Conservation (phyloP, 352 stramenopile species). For the Lagenidium sp. region DNA sequence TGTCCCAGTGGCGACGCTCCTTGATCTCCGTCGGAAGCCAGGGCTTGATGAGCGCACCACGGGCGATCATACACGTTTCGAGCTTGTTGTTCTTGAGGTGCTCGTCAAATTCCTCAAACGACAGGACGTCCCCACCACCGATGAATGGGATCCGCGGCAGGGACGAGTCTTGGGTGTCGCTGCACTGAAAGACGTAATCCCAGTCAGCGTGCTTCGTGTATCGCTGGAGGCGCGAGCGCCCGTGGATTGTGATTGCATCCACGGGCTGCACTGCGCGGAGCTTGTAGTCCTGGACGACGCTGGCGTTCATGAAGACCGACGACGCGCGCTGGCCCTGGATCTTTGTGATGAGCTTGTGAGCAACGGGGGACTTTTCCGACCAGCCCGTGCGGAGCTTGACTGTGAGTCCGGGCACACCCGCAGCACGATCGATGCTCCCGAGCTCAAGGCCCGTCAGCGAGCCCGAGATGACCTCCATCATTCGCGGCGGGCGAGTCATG, state of each 20-base stretch:
- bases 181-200: conserved; percentile 94
- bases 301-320: conserved; percentile 67
- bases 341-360: conserved; percentile 90
- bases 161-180: conserved; percentile 44
- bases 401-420: conserved; percentile 76
- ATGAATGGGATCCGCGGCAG: conserved; percentile 83
- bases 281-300: conserved; percentile 66
- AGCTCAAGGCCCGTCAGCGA: conserved; percentile 82
- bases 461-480: conserved; percentile 86
- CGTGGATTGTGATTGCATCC: conserved; percentile 89
- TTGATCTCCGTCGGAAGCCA: conserved; percentile 99
- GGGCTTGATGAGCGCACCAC: conserved; percentile 97
- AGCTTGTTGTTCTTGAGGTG: conserved; percentile 80
- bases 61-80: conserved; percentile 86
- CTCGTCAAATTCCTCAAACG: conserved; percentile 74
- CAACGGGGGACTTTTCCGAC: conserved; percentile 93
- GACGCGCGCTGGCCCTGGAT: conserved; percentile 73
- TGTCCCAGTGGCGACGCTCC: conserved; percentile 95
- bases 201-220: conserved; percentile 98
- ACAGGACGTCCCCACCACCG: conserved; percentile 86
- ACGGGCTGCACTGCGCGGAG: conserved; percentile 52
- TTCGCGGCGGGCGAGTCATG: conserved; percentile 88
- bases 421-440: conserved; percentile 22
- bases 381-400: conserved; percentile 98
- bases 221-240: conserved; percentile 93